Conservation (phyloP, 345 rosid species). For the Hirschfeldia incana region DNA sequence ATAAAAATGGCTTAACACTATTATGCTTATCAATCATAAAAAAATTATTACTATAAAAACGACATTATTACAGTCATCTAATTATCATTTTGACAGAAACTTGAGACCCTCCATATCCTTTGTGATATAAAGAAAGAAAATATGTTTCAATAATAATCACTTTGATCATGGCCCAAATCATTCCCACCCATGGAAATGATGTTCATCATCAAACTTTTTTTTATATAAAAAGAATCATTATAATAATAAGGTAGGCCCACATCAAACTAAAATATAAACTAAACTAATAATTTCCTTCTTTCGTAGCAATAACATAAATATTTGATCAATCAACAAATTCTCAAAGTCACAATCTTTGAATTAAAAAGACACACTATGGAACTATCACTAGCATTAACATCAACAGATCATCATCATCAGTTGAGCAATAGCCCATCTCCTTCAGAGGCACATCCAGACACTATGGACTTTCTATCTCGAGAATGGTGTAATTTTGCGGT, state of each 20-base stretch:
- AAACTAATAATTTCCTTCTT: conserved; percentile 10
- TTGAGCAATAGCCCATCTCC: conserved; percentile 46
- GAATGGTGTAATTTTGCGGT: conserved; percentile 93
- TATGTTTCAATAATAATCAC: conserved; percentile 34
- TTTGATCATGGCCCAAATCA: conserved; percentile 46
- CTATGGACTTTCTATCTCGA: conserved; percentile 85
- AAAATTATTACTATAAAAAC: conserved; percentile 18
- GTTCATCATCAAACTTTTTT: conserved; percentile 27
- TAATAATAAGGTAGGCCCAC: conserved; percentile 35
- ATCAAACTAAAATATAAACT: conserved; percentile 4
- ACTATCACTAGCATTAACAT: conserved; percentile 10
- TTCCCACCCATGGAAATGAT: conserved; percentile 44
- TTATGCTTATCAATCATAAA: neutral
- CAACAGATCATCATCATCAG: conserved; percentile 14
- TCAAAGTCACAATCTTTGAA: conserved; percentile 25
- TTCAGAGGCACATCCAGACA: conserved; percentile 86
- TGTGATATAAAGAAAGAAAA: conserved; percentile 18
- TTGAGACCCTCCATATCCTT: conserved; percentile 14
- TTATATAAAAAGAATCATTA: neutral
- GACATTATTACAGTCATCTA: conserved; percentile 18
- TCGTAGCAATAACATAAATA: conserved; percentile 32
- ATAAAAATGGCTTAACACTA: neutral
- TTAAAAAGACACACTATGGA: conserved; percentile 12
- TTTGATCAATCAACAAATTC: conserved; percentile 30
- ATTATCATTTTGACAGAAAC: conserved; percentile 24